Evolutionary conservation across 164 flowering plant species (phyloP).

Genomic region (Chloranthus sessilifolius): DNA sequence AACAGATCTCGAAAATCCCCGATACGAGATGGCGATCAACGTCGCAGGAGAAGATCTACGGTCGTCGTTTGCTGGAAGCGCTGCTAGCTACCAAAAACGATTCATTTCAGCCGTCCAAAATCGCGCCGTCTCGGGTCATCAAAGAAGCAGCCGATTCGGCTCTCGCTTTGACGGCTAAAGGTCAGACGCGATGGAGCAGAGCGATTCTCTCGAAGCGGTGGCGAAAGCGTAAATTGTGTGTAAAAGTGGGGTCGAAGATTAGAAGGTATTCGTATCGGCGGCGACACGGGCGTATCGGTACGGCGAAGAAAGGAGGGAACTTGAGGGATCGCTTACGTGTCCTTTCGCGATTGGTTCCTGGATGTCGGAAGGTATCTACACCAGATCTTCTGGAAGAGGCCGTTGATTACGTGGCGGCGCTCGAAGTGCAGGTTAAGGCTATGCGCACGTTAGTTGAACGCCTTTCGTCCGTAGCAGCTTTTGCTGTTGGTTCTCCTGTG

Average conservation of each 20-base stretch:
- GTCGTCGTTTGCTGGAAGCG: slow-evolving; percentile 8
- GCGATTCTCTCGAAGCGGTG: slow-evolving; percentile 48
- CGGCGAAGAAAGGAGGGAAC: slow-evolving; percentile 1
- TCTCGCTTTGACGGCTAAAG: slow-evolving; percentile 58
- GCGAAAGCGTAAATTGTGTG: slow-evolving; percentile 8
- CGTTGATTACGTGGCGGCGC: slow-evolving; percentile 62
- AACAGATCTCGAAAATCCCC: slow-evolving; percentile 1
- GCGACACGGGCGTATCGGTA: slow-evolving; percentile 1
- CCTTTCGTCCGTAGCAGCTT: slow-evolving; percentile 25
- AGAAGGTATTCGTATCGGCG: not conserved
- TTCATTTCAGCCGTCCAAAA: slow-evolving; percentile 11
- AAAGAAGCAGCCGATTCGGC: slow-evolving; percentile 63
- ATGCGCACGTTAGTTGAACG: slow-evolving; percentile 52
- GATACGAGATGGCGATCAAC: slow-evolving; percentile 10
- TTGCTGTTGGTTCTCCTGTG: not conserved
- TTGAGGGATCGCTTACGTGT: slow-evolving; percentile 17
- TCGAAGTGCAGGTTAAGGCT: slow-evolving; percentile 73
- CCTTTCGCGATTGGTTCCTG: slow-evolving; percentile 71
- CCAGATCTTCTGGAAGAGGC: slow-evolving; percentile 71
- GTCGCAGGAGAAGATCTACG: slow-evolving; percentile 14
- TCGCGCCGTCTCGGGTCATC: slow-evolving; percentile 39
- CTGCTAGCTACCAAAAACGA: not conserved
- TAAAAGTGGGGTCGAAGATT: slow-evolving; percentile 7
- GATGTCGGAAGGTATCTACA: slow-evolving; percentile 54
- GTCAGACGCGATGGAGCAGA: slow-evolving; percentile 70